These are phyloP conservation scores for Cladorrhinum samala DNA, from an alignment of 495 filamentous ascomycete genomes.

Conservation along the genomic window DNA sequence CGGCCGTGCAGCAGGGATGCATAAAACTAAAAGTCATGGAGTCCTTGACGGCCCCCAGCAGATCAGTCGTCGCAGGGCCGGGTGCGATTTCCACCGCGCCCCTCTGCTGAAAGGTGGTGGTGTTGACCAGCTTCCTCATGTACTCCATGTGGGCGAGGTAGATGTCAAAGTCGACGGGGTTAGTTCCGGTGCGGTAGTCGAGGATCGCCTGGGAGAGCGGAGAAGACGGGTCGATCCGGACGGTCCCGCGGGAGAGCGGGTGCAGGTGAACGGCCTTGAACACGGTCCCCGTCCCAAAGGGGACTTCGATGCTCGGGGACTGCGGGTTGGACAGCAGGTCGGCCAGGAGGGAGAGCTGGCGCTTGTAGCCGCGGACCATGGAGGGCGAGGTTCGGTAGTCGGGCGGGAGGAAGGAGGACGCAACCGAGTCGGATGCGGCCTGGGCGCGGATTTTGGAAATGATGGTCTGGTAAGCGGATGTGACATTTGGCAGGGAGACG, in stretches of 20 bases:
- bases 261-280: conserved; percentile 21
- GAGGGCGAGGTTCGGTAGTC: conserved; percentile 3
- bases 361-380: conserved; percentile 19
- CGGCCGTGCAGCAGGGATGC: conserved; percentile 40
- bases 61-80: conserved; percentile 1
- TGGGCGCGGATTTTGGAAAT: conserved; percentile 9
- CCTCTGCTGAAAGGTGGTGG: conserved; percentile 7
- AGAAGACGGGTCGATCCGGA: conserved; percentile 27
- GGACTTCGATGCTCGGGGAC: conserved; percentile 17
- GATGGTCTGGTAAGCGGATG: conserved; percentile 1
- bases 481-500: conserved; percentile 16
- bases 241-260: conserved; percentile 26
- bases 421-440: not conserved
- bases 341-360: conserved; percentile 17
- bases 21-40: conserved; percentile 7
- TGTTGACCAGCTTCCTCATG: conserved; percentile 18
- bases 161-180: conserved; percentile 27
- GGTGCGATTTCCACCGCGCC: conserved; percentile 13
- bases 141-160: conserved; percentile 17
- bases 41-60: conserved; percentile 9
- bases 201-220: conserved; percentile 25
- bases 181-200: conserved; percentile 24
- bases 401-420: conserved; percentile 10
- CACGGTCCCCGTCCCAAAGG: conserved; percentile 19
- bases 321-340: conserved; percentile 9